Evolutionary conservation across 2,329 filamentous ascomycete species (phyloP), one percentile per base, ranked within the genome.

Genomic region (Ophiosphaerella korrae): DNA sequence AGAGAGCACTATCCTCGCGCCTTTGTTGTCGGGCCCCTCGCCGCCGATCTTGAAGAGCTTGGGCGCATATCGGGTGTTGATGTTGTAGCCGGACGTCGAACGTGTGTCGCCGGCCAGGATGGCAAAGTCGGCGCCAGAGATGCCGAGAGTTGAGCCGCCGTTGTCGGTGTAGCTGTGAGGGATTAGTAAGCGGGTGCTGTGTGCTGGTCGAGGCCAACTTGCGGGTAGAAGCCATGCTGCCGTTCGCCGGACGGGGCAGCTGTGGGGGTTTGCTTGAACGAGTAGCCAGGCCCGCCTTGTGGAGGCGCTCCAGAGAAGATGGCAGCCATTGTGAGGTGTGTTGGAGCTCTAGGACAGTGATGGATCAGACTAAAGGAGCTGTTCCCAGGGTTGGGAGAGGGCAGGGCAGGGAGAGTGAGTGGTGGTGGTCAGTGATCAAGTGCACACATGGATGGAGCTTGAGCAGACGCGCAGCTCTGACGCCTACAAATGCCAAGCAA

Each of bases 41-140:
- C 93, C 94, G 53, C 95, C 94, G 64, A 99, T 95, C 78, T 90
- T 92, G 85, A 96, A 99, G 57, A 99, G 89, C 79, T 99, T 99
- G 50, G 94, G 94, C 52, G 88, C 85, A 81, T 90, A 93, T 68
- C 94, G 89, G 52, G 92, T 92, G 85, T 99, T 97, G 87, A 99
- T 99, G 82, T 89, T 97, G 86, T 75, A 99, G 73, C 95, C 94
- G 60, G 90, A 89, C 48, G 92, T 96, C 71, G 91, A 90, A 74
- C 94, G 90, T 66, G 94, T 99, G 80, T 99, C 94, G 77, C 95
- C 94, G 38, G 94, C 94, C 74, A 99, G 86, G 78, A 99, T 95
- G 72, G 92, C 86, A 81, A 97, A 99, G 80, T 95, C 90, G 72
- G 87, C 86, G 64, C 95, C 94, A 34, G 91, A 88, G 75, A 99